These are phyloP conservation scores for Rhytidiadelphus loreus DNA, from an alignment of 225 moss, liverwort and hornwort species.

Conservation along the genomic window DNA sequence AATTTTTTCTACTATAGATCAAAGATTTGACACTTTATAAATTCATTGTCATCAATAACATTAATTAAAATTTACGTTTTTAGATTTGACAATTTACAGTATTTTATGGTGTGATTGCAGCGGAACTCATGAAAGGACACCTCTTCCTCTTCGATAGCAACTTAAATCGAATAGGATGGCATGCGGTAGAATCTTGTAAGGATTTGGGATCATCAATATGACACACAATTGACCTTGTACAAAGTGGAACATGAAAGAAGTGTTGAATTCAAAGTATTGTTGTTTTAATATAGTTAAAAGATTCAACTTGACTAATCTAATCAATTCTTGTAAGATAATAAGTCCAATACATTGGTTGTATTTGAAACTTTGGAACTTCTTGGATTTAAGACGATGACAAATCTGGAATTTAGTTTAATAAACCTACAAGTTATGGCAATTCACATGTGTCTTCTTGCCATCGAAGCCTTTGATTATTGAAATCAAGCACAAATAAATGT, in stretches of 20 bases:
- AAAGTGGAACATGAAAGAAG: not conserved
- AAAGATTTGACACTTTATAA: not conserved
- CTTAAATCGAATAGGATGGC: slow-evolving; percentile 5
- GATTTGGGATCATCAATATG: not conserved
- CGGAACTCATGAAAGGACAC: slow-evolving; percentile 8
- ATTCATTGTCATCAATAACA: not conserved
- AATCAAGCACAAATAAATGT: not conserved
- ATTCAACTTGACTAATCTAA: not conserved
- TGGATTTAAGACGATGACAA: not conserved
- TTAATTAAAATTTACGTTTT: not conserved
- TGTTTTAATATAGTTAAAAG: not conserved
- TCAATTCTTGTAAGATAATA: not conserved
- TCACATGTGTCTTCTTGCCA: not conserved
- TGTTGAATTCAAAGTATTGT: not conserved
- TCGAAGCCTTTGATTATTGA: not conserved
- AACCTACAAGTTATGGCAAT: not conserved
- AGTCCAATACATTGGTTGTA: not conserved
- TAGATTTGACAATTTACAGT: not conserved
- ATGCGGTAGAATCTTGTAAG: not conserved
- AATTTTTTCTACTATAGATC: not conserved
- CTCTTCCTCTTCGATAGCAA: not conserved
- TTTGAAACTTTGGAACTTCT: not conserved
- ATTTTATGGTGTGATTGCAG: not conserved
- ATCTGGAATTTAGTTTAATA: not conserved
- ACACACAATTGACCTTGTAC: not conserved